Conservation (phyloP, 1,284 basidiomycete species). For the Xerocomus alliaceus region DNA sequence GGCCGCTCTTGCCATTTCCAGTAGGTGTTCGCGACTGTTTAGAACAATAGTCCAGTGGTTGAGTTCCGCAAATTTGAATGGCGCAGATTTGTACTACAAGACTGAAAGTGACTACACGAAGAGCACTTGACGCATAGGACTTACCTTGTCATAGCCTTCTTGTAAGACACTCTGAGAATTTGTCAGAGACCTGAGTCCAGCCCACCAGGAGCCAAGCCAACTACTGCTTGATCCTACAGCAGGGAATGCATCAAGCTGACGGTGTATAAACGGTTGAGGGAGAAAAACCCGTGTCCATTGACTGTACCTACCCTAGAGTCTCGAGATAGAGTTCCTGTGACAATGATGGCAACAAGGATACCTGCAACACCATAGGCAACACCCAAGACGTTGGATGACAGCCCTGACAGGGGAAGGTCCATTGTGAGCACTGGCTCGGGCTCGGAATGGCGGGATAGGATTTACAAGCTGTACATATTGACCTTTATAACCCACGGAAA, state of each 20-base stretch:
- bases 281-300: not conserved
- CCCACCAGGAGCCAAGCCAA: constrained; percentile 26
- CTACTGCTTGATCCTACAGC: constrained; percentile 22
- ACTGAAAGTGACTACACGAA: not conserved
- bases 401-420: not conserved
- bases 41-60: constrained; percentile 51
- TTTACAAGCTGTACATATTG: too few relatives aligned
- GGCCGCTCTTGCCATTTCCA: constrained; percentile 49
- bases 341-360: not conserved
- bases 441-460: too few relatives aligned
- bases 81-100: constrained; percentile 24
- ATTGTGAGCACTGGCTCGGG: too few relatives aligned
- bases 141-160: constrained; percentile 30
- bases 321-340: not conserved
- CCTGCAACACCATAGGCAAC: not conserved
- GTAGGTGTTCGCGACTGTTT: constrained; percentile 41
- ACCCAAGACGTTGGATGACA: not conserved
- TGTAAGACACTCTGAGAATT: constrained; percentile 15
- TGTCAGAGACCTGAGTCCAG: constrained; percentile 8
- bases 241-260: constrained; percentile 24
- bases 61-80: constrained; percentile 51
- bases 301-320: not conserved
- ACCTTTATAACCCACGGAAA: too few relatives aligned
- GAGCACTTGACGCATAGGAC: not conserved
- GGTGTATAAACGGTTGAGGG: not conserved